Evolutionary conservation across 768 basidiomycete genomes (phyloP), one percentile per base, ranked within the genome.

Genomic region (Kwoniella bestiolae): DNA sequence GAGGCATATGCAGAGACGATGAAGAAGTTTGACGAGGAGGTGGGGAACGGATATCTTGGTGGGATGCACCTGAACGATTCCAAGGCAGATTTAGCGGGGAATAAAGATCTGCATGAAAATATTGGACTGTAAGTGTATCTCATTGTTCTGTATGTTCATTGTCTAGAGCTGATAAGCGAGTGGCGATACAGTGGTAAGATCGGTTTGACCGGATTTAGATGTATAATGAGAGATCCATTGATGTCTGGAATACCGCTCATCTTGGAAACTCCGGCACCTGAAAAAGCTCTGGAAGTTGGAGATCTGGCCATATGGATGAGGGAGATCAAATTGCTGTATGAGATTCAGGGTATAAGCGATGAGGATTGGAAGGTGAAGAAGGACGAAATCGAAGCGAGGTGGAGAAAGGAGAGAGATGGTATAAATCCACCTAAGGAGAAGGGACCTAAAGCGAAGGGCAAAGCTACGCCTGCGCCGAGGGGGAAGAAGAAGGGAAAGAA

Each of bases 31-130:
- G 87, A 90, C 32, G 72, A 83, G n/a, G 82, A 85, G 65, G 84
- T 94, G 3, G 91, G 92, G 1, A 71, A 91, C 26, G 76, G 83
- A 12, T 93, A 91, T 75, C 86, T 94, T 16, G 85, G 87, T 3
- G 92, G 89, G 1, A 89, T 93, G 86, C 92, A 94, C 73, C 76
- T 93, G 49, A 94, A 94, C 75, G 92, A 93, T 76, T 90, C 90
- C 12, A 91, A 91, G 77, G 85, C 85, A 8, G 83, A 82, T 1
- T 83, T 78, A 9, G 71, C 86, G 12, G 85, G 83, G 3, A 88
- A 89, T 12, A 88, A 86, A 69, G 92, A 94, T 72, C 82, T 90
- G 41, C 92, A 94, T 70, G 88, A 92, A 78, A 93, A 91, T 67
- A 88, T 94, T 38, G 92, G 92, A 23, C 77, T 90, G 89, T 91